Base-by-base conservation (phyloP, 306 rosid species). In the Sechiopsis laciniata region DNA sequence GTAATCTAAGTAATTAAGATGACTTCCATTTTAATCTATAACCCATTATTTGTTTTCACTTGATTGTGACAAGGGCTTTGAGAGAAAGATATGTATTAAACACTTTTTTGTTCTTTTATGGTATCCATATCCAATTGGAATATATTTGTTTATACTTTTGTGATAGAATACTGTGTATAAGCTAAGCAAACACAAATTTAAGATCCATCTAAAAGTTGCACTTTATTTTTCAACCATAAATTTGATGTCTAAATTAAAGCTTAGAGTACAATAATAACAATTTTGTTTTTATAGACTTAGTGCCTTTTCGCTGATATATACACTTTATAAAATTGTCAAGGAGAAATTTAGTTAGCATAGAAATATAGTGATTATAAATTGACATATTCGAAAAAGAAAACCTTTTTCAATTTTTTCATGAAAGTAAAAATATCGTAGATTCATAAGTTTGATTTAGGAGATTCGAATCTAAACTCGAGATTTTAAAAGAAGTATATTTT, bases 1-100 rank as follows among this genome's bases (percentile, higher is more conserved):
- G 71, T 65, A 65, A 9, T 65, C 52, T 42, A 67, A 62, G 72
- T 67, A 67, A 67, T 42, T 32, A 67, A 45, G 55, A 67, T 46
- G 72, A 42, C 55, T 67, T 67, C 37, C 72, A 67, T 17, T 67
- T 19, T 17, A 67, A 67, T 46, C 32, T 45, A 67, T 10, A 66
- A 16, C 29, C 67, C 67, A 11, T 15, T 65, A 11, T 15, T 65
- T 40, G 46, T 32, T 17, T 65, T 42, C 32, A 66, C 72, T 66
- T 66, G 72, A 46, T 67, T 67, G 55, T 67, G 72, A 67, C 72
- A 19, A 46, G 53, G 29, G 26, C 52, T 45, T 66, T 29, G 5
- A 29, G 37, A 61, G 45, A 32, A 32, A 29, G 68, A 29, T 61
- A 62, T 15, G 69, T 62, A 8, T 62, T 62, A 35, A 62, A 62